These are phyloP conservation scores for Colletotrichum australisinense DNA, from an alignment of 2,329 filamentous ascomycete species.

Conservation along the genomic window DNA sequence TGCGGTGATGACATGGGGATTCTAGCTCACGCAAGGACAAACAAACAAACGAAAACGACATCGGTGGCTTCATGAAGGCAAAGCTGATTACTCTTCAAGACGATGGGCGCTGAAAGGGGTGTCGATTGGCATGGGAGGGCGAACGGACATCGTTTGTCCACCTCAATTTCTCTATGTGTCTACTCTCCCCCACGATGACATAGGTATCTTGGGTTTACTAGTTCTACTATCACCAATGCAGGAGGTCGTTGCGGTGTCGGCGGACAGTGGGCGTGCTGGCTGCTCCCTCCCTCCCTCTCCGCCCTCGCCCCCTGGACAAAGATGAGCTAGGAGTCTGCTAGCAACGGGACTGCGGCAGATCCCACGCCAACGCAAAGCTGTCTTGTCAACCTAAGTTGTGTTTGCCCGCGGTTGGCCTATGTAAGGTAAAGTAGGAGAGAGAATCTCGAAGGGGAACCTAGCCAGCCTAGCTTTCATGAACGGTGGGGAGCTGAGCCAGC, in stretches of 20 bases:
- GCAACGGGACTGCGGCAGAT: slow-evolving; percentile 29
- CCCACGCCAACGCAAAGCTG: not conserved
- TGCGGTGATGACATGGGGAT: not conserved
- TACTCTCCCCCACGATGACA: slow-evolving; percentile 14
- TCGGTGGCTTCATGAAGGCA: slow-evolving; percentile 3
- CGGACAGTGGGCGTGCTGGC: not conserved
- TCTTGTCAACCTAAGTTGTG: not conserved
- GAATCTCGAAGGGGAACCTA: not conserved
- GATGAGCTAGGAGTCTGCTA: slow-evolving; percentile 27
- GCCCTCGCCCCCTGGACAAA: not conserved
- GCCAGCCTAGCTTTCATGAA: not conserved
- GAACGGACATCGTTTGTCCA: not conserved
- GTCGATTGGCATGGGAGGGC: slow-evolving; percentile 30
- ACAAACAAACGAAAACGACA: not conserved
- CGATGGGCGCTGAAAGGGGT: slow-evolving; percentile 6
- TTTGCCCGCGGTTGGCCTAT: not conserved
- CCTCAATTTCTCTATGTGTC: not conserved
- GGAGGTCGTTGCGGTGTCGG: slow-evolving; percentile 18
- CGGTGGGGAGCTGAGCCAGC: not conserved
- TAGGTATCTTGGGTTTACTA: slow-evolving; percentile 1
- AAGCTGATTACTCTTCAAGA: not conserved
- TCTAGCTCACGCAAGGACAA: not conserved
- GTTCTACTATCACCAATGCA: slow-evolving; percentile 22
- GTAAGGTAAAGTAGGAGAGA: not conserved
- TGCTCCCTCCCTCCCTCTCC: not conserved